phyloP scores from a whole-genome alignment of 352 stramenopile genomes.

The Pythium aphanidermatum region DNA sequence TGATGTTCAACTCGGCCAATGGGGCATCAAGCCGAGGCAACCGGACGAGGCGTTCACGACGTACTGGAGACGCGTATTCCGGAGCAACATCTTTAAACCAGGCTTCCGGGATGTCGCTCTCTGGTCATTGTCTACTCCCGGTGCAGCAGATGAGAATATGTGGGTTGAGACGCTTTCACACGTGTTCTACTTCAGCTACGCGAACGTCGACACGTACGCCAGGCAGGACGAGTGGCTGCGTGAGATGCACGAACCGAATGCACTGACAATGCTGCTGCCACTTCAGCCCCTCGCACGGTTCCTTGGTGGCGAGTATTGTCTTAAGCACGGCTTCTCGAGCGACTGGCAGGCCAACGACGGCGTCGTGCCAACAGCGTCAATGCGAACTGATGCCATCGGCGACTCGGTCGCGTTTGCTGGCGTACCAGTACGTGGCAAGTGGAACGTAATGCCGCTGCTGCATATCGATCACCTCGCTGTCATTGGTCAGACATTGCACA shows the following conservation, averaged over 20 bases:
- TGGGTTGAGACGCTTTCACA: constrained; percentile 48
- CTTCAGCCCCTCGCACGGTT: constrained; percentile 34
- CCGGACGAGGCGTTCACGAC: constrained; percentile 19
- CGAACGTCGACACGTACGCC: constrained; percentile 33
- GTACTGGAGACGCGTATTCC: constrained; percentile 38
- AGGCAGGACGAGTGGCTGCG: constrained; percentile 29
- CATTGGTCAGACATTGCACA: too few species aligned
- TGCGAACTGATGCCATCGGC: constrained; percentile 23
- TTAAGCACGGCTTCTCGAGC: constrained; percentile 24
- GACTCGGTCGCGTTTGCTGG: constrained; percentile 2
- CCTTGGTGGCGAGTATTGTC: constrained; percentile 31
- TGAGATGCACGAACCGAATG: constrained; percentile 40
- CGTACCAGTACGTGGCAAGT: constrained; percentile 22
- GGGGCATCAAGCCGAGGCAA: constrained; percentile 28
- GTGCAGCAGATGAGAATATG: constrained; percentile 28
- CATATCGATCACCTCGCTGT: constrained; percentile 1
- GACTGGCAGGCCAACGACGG: constrained; percentile 49
- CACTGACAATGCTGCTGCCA: constrained; percentile 42
- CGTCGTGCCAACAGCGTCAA: constrained; percentile 38
- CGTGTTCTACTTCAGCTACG: constrained; percentile 54
- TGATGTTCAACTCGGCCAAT: constrained; percentile 55
- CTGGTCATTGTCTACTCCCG: constrained; percentile 30
- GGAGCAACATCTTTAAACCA: constrained; percentile 24
- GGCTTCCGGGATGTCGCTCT: constrained; percentile 28
- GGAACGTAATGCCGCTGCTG: constrained; percentile 29